phyloP scores from a whole-genome alignment of 2,329 filamentous ascomycete species.

The Venturia asperata region DNA sequence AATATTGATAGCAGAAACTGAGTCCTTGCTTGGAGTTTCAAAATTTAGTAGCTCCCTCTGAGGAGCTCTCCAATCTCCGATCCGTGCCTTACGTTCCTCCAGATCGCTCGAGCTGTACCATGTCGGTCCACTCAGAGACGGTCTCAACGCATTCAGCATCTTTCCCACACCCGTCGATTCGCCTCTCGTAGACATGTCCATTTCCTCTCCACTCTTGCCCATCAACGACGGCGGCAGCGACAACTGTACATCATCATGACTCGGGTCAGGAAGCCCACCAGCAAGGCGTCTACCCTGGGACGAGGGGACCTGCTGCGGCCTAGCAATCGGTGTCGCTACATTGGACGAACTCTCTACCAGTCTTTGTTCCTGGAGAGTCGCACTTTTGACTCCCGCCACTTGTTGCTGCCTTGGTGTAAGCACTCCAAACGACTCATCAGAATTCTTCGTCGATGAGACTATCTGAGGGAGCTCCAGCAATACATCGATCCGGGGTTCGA shows the following conservation, averaged over 20 bases:
- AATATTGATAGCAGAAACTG: constrained; percentile 30
- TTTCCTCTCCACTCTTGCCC: not conserved
- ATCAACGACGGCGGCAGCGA: constrained; percentile 32
- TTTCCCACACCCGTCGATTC: not conserved
- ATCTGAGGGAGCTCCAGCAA: constrained; percentile 15
- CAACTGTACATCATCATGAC: constrained; percentile 27
- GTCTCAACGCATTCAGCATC: constrained; percentile 30
- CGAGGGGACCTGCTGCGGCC: constrained; percentile 29
- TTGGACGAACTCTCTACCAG: constrained; percentile 45
- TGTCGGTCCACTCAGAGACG: constrained; percentile 17
- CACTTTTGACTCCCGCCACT: not conserved
- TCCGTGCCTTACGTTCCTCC: constrained; percentile 33
- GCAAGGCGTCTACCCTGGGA: constrained; percentile 20
- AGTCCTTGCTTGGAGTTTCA: constrained; percentile 36
- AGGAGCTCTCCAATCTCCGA: constrained; percentile 42
- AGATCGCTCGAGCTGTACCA: constrained; percentile 26
- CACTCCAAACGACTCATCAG: not conserved
- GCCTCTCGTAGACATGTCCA: not conserved
- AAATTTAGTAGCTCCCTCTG: constrained; percentile 45
- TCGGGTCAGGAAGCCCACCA: constrained; percentile 13
- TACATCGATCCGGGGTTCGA: constrained; percentile 22
- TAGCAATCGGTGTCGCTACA: constrained; percentile 49
- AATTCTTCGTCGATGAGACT: not conserved
- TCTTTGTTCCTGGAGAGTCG: constrained; percentile 7
- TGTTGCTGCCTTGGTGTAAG: not conserved